Evolutionary conservation across 208 protist species (phyloP), one percentile per base, ranked within the genome.

Genomic region (Spongospora subterranea): DNA sequence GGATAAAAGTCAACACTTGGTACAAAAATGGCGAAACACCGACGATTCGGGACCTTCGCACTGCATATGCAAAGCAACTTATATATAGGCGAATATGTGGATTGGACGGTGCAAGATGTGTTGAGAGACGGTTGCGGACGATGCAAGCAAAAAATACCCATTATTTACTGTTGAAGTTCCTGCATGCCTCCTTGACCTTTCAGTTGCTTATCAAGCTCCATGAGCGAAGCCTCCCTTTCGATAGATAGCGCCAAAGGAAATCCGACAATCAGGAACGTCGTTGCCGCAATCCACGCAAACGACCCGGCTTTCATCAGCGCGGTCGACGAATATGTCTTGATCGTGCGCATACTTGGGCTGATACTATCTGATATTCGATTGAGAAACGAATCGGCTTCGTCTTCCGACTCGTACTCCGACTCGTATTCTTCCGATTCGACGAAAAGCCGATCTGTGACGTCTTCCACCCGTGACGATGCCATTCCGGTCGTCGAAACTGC

Each of bases 151-250:
- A 60, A 60, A 60, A 29, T 29, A 6, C 6, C 24, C 50, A 60
- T 24, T 60, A 60, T 24, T 29, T 29, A 60, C 6, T 24, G 50
- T 60, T 24, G 50, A 60, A 60, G 6, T 60, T 60, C 6, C 24
- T 60, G 50, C 50, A 60, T 60, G 50, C 50, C 50, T 60, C 71
- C 71, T 43, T 82, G 71, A 6, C 71, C 71, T 43, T 82, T 82
- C 13, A 82, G n/a, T n/a, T 82, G 71, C n/a, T 82, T 82, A 43
- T 82, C 71, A 6, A 82, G n/a, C 40, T 82, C 71, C 17, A 82
- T 82, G 17, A 82, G n/a, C 13, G 71, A 82, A 6, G 71, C 71
- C 71, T 82, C 71, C 6, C 71, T 6, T 35, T 82, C 71, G 17
- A 82, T 82, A 43, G 71, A 82, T 20, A 82, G 17, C 6, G 71